Conservation (phyloP, 495 filamentous ascomycete species). For the Beverwykella pulmonaria region DNA sequence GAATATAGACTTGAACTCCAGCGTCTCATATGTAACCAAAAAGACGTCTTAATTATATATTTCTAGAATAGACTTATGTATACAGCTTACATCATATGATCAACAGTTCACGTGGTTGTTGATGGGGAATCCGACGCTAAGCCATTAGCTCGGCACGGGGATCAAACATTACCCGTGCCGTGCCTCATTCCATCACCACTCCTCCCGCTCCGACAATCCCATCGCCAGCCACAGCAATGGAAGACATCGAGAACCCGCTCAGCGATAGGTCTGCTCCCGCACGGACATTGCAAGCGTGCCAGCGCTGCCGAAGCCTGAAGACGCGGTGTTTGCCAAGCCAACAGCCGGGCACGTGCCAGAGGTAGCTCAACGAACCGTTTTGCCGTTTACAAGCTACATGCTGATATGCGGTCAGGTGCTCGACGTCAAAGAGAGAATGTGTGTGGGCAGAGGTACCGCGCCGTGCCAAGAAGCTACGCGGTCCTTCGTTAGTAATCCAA, state of each 20-base stretch:
- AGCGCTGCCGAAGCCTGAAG: slow-evolving; percentile 28
- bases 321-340: slow-evolving; percentile 34
- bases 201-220: neutral
- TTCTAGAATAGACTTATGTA: too few species aligned
- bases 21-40: too few species aligned
- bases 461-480: slow-evolving; percentile 9
- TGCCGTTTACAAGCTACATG: neutral
- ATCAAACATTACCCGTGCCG: neutral
- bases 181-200: neutral
- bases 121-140: neutral
- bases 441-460: slow-evolving; percentile 25
- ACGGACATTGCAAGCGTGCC: slow-evolving; percentile 27
- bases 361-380: neutral
- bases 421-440: slow-evolving; percentile 20
- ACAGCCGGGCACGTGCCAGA: slow-evolving; percentile 19
- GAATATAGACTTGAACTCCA: too few species aligned
- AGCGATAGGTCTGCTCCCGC: neutral
- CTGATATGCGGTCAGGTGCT: slow-evolving; percentile 16
- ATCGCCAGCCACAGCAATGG: slow-evolving; percentile 15
- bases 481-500: slow-evolving; percentile 21
- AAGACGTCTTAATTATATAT: too few species aligned
- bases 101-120: too few species aligned
- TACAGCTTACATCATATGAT: too few species aligned
- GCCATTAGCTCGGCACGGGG: neutral
- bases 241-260: slow-evolving; percentile 16